These are phyloP conservation scores for Sporothrix globosa DNA, from an alignment of 2,329 filamentous ascomycete species.

Conservation along the genomic window DNA sequence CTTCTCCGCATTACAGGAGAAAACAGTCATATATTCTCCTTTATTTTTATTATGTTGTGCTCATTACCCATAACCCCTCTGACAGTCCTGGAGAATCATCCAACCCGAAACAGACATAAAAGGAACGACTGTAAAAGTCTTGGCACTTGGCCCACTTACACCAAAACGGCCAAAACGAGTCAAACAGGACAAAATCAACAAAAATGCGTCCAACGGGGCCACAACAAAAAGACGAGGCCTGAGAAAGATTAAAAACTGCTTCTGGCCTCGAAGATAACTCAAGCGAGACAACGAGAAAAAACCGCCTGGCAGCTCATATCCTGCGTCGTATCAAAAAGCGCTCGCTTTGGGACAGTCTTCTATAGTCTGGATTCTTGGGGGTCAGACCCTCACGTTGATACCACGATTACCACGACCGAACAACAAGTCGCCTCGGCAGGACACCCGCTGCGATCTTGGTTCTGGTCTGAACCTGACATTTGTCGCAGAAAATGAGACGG, in stretches of 20 bases:
- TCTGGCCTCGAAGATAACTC: neutral
- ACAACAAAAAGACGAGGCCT: neutral
- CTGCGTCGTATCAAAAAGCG: neutral
- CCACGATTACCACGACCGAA: neutral
- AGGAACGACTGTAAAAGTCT: constrained; percentile 21
- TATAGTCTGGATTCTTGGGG: constrained; percentile 5
- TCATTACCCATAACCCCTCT: constrained; percentile 9
- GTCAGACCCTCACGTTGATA: constrained; percentile 21
- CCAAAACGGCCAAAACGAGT: constrained; percentile 18
- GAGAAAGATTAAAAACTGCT: neutral
- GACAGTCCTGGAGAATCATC: neutral
- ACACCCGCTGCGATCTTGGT: neutral
- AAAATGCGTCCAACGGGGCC: neutral
- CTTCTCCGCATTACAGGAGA: neutral
- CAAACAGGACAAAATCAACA: neutral
- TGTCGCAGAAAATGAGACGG: neutral
- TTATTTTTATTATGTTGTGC: neutral
- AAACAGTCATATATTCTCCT: neutral
- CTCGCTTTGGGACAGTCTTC: neutral
- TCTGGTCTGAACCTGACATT: neutral
- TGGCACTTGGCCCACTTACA: constrained; percentile 28
- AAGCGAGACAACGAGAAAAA: neutral
- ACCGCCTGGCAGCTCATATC: neutral
- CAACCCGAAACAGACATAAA: neutral
- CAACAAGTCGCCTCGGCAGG: neutral